A percentile compares a stretch with the other conserved stretches of the same genome.
Evolutionary conservation across 768 basidiomycete species (phyloP).

Genomic region (Hericium alpestre): DNA sequence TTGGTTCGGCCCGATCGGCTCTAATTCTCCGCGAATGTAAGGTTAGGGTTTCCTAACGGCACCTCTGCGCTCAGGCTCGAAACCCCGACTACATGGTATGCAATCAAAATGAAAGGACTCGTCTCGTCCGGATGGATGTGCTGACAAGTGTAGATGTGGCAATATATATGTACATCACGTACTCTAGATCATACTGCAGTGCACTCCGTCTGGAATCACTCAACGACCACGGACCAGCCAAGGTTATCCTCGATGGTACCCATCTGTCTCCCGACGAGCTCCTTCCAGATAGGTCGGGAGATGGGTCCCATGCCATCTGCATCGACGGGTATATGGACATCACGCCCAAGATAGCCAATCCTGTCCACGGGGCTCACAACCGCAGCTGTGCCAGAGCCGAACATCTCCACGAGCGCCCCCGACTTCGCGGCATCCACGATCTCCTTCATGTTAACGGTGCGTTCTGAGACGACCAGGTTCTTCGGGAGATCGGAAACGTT

Average conservation of each 20-base stretch:
- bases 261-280: slow-evolving; percentile 30
- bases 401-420: slow-evolving; percentile 23
- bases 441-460: slow-evolving; percentile 23
- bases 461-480: slow-evolving; percentile 19
- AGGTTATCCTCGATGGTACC: slow-evolving; percentile 29
- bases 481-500: slow-evolving; percentile 15
- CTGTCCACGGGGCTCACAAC: slow-evolving; percentile 23
- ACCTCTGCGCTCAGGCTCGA: no score
- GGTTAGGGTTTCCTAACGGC: no score
- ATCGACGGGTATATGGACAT: slow-evolving; percentile 30
- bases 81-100: no score
- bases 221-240: slow-evolving; percentile 29
- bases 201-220: background rate
- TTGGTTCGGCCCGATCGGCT: no score
- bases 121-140: no score
- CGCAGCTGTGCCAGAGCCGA: slow-evolving; percentile 33
- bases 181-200: background rate
- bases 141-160: background rate
- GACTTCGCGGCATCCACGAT: slow-evolving; percentile 18
- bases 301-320: slow-evolving; percentile 29
- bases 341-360: slow-evolving; percentile 33
- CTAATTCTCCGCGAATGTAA: no score
- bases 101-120: no score
- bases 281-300: slow-evolving; percentile 26
- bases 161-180: background rate